These are phyloP conservation scores for Claviceps pusilla DNA, from an alignment of 2,329 filamentous ascomycete genomes.

Conservation along the genomic window DNA sequence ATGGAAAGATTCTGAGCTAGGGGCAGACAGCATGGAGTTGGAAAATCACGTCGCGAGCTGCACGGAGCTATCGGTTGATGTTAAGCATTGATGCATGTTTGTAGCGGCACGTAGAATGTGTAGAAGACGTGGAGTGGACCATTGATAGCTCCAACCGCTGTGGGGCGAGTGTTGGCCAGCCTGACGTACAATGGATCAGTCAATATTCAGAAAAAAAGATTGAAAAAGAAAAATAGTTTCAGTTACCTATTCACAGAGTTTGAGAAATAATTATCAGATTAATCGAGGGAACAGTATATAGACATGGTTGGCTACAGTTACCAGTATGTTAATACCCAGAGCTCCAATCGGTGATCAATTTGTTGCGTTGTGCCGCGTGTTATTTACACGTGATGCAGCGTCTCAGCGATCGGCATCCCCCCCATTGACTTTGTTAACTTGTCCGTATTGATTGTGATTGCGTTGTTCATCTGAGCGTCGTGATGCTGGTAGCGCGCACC, in stretches of 20 bases:
- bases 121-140: background rate
- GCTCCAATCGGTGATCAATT: background rate
- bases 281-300: too few relatives aligned
- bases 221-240: background rate
- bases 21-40: background rate
- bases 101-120: background rate
- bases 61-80: background rate
- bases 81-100: background rate
- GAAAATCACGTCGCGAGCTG: background rate
- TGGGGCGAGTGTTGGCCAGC: background rate
- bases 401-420: too few relatives aligned
- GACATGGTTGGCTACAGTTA: too few relatives aligned
- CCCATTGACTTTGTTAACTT: background rate
- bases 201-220: background rate
- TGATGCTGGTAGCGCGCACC: background rate
- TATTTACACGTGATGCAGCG: background rate
- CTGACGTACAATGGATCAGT: background rate
- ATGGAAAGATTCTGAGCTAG: background rate
- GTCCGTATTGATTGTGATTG: background rate
- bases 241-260: too few relatives aligned
- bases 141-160: background rate
- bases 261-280: too few relatives aligned
- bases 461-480: background rate
- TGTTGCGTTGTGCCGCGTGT: background rate
- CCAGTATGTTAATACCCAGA: too few relatives aligned